Evolutionary conservation across 148 eudicot species (phyloP).

Genomic region (Fallopia convolvulus): DNA sequence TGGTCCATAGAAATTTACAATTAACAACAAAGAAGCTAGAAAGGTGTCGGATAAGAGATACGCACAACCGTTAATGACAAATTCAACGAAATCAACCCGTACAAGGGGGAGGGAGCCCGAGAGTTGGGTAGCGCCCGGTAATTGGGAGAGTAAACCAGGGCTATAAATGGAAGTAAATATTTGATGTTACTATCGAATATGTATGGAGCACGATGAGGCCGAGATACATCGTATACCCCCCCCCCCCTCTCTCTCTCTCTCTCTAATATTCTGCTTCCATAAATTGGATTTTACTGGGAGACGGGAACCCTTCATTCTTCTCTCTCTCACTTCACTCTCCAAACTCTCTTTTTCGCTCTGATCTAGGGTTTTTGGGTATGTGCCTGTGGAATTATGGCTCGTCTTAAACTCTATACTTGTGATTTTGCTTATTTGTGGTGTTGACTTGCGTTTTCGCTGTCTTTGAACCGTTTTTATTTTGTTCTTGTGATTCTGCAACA

Average conservation of each 20-base stretch:
- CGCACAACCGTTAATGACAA: too few relatives aligned
- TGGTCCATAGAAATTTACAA: too few relatives aligned
- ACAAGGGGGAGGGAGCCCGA: too few relatives aligned
- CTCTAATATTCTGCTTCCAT: background rate
- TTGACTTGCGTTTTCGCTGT: background rate
- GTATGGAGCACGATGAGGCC: background rate
- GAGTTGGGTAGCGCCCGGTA: background rate
- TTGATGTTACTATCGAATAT: background rate
- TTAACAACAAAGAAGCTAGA: too few relatives aligned
- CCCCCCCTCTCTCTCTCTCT: background rate
- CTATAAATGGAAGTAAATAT: background rate
- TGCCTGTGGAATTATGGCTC: background rate
- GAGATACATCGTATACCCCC: background rate
- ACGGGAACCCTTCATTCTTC: background rate
- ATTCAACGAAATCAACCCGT: too few relatives aligned
- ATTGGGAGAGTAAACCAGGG: background rate
- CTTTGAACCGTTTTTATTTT: background rate
- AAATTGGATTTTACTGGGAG: background rate
- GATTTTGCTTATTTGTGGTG: background rate
- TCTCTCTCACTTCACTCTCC: background rate
- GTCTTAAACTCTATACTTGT: background rate
- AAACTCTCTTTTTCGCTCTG: background rate
- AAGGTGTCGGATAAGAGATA: too few relatives aligned
- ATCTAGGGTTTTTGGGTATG: conserved; percentile 2
- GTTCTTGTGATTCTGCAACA: background rate